Percentiles rank a stretch among this genome's conserved stretches.
These are phyloP conservation scores for Moringa oleifera DNA, from an alignment of 345 rosid genomes.

Conservation along the genomic window DNA sequence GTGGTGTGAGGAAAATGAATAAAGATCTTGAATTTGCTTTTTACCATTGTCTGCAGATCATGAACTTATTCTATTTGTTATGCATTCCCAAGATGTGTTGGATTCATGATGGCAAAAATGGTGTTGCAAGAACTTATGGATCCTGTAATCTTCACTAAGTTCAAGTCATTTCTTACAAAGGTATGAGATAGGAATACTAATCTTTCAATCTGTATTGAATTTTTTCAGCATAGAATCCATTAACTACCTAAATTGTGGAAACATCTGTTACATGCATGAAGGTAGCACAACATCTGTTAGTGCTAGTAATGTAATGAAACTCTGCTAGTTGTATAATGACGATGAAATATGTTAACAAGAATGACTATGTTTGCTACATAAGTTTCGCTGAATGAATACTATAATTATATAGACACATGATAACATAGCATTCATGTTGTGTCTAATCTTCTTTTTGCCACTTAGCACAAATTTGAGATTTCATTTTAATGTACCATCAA, in stretches of 20 bases:
- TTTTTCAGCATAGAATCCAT: background rate
- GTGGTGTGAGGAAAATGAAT: conserved; percentile 12
- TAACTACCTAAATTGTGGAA: background rate
- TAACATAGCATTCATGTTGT: background rate
- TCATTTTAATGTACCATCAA: background rate
- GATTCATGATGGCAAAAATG: conserved; percentile 99
- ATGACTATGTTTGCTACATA: background rate
- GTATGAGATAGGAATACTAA: conserved; percentile 22
- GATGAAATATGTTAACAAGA: background rate
- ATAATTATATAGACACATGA: background rate
- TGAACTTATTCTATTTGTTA: conserved; percentile 20
- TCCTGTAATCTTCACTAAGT: conserved; percentile 64
- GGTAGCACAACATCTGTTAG: background rate
- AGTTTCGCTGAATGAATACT: background rate
- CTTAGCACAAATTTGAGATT: too few species aligned
- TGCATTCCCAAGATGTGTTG: conserved; percentile 60
- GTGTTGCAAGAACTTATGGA: conserved; percentile 88
- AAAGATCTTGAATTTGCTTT: background rate
- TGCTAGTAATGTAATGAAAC: background rate
- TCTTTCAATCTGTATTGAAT: background rate
- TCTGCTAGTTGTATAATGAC: background rate
- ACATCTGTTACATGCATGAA: background rate
- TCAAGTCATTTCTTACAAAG: conserved; percentile 78
- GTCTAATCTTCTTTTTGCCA: background rate
- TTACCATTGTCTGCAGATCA: conserved; percentile 1